Evolutionary conservation across 179 eudicot species (phyloP).

Genomic region (Beta lomatogona): DNA sequence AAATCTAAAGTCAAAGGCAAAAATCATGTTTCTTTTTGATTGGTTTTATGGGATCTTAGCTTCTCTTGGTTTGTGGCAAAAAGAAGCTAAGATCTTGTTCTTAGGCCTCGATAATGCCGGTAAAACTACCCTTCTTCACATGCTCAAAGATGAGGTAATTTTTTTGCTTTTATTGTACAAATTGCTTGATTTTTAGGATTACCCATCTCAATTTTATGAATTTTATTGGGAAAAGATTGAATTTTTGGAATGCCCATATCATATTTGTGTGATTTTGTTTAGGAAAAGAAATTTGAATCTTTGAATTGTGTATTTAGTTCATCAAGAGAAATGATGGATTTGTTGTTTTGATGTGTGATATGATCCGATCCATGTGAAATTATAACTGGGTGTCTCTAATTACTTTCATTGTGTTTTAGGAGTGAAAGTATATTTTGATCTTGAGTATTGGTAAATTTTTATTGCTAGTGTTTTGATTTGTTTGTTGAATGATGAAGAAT

Average conservation of each 20-base stretch:
- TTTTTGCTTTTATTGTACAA: not conserved
- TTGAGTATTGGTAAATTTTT: not conserved
- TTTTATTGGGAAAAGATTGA: not conserved
- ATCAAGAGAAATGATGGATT: not conserved
- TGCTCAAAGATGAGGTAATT: slow-evolving; percentile 76
- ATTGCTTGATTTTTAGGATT: not conserved
- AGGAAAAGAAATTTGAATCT: not conserved
- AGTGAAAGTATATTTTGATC: not conserved
- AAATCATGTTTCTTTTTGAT: slow-evolving; percentile 53
- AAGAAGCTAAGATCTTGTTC: slow-evolving; percentile 72
- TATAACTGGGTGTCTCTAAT: not conserved
- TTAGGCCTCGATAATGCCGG: slow-evolving; percentile 75
- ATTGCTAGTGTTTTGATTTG: not conserved
- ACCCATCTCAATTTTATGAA: not conserved
- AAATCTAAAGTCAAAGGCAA: not conserved
- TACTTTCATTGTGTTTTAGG: not conserved
- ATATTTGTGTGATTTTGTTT: not conserved
- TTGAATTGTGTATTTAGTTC: slow-evolving; percentile 2
- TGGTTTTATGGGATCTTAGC: slow-evolving; percentile 78
- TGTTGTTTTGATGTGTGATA: slow-evolving; percentile 4
- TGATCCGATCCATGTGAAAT: slow-evolving; percentile 10
- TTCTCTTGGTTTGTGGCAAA: slow-evolving; percentile 63
- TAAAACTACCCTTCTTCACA: slow-evolving; percentile 75
- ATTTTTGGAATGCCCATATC: slow-evolving; percentile 18
- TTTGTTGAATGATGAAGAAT: slow-evolving; percentile 2